Evolutionary conservation across 2,329 filamentous ascomycete genomes (phyloP).

Genomic region (Sporothrix brunneoviolacea): DNA sequence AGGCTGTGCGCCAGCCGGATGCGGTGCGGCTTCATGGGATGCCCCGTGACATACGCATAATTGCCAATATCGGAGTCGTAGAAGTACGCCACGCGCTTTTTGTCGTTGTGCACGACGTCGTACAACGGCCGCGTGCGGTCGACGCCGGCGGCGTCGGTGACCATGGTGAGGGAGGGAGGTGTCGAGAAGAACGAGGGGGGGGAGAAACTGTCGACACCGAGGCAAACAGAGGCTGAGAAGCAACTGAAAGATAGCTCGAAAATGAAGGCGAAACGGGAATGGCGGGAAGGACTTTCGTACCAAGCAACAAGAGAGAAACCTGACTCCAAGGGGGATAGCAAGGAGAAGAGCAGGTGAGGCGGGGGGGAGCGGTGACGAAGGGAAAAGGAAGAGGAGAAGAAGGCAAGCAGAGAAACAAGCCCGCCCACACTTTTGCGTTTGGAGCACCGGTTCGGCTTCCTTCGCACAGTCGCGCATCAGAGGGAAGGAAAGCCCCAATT

Average conservation of each 20-base stretch:
- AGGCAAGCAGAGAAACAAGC: neutral
- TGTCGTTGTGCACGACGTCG: constrained; percentile 36
- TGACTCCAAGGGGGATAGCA: neutral
- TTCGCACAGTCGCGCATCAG: constrained; percentile 7
- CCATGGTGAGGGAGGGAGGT: constrained; percentile 13
- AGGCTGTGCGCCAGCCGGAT: constrained; percentile 91
- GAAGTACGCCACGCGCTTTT: constrained; percentile 92
- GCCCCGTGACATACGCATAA: constrained; percentile 92
- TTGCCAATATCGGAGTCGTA: constrained; percentile 98
- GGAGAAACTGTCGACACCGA: neutral
- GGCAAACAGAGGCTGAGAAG: neutral
- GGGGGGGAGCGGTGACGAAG: neutral
- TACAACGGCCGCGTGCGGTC: constrained; percentile 40
- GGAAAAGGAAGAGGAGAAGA: neutral
- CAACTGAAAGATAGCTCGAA: neutral
- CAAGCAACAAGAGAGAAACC: neutral
- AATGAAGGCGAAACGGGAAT: no score
- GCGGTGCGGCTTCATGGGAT: constrained; percentile 98
- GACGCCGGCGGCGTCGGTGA: constrained; percentile 30
- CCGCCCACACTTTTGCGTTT: neutral
- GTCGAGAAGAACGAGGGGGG: neutral
- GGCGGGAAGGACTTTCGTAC: no score
- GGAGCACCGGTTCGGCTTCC: neutral
- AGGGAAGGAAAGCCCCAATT: neutral
- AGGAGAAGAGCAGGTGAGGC: neutral